These are phyloP conservation scores for Suillus variegatus DNA, from an alignment of 768 basidiomycete genomes.

Conservation along the genomic window DNA sequence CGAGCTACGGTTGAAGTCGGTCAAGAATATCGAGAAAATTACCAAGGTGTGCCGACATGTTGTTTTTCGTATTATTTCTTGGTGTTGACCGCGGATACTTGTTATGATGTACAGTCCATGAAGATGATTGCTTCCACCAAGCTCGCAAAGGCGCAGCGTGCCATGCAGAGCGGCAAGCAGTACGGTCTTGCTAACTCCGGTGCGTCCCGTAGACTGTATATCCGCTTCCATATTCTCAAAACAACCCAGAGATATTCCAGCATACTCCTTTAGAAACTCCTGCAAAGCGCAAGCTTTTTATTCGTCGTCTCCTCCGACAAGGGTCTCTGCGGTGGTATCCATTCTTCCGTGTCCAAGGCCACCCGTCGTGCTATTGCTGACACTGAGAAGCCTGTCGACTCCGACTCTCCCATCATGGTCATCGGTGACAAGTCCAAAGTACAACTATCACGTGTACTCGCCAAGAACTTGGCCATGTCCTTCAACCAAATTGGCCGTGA, in stretches of 20 bases:
- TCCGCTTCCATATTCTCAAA: slow-evolving; percentile 7
- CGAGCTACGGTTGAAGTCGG: slow-evolving; percentile 94
- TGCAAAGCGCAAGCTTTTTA: slow-evolving; percentile 80
- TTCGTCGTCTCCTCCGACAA: slow-evolving; percentile 98
- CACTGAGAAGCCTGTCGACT: slow-evolving; percentile 48
- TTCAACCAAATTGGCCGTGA: slow-evolving; percentile 99
- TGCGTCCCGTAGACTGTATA: slow-evolving; percentile 32
- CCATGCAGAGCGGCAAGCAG: slow-evolving; percentile 88
- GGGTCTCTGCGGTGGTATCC: slow-evolving; percentile 99
- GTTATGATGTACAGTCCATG: slow-evolving; percentile 67
- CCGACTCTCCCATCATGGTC: slow-evolving; percentile 75
- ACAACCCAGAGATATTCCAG: slow-evolving; percentile 77
- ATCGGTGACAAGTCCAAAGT: slow-evolving; percentile 98
- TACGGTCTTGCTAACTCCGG: slow-evolving; percentile 93
- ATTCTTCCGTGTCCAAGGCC: slow-evolving; percentile 93
- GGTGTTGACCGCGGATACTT: slow-evolving; percentile 8
- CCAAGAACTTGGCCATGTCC: slow-evolving; percentile 71
- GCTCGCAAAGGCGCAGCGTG: slow-evolving; percentile 91
- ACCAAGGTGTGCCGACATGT: slow-evolving; percentile 70
- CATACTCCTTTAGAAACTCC: slow-evolving; percentile 70
- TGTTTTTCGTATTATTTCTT: slow-evolving; percentile 15
- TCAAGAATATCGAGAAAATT: slow-evolving; percentile 99
- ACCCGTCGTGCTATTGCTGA: slow-evolving; percentile 72
- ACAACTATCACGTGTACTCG: slow-evolving; percentile 73
- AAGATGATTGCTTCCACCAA: slow-evolving; percentile 99